Base-by-base conservation (phyloP, 495 filamentous ascomycete species). In the Aspergillus taichungensis region DNA sequence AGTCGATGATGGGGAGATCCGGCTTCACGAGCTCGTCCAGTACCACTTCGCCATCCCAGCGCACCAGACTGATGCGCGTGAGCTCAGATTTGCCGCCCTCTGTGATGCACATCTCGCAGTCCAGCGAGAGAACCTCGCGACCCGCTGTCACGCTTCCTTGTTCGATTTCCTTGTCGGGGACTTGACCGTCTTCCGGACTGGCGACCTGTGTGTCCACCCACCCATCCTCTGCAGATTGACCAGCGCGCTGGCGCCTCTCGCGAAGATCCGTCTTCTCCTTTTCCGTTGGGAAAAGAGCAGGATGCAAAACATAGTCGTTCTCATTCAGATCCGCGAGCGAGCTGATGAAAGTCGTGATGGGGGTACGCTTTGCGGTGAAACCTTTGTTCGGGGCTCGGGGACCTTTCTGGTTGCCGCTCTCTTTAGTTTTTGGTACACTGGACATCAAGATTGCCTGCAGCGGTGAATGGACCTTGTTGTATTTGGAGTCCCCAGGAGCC, bases 71-170 rank as follows among this genome's bases (percentile, higher is more conserved):
- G 60, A 97, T 83, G 28, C 92, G 79, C 0, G 92, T 91, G 37
- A 98, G 77, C 37, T 88, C 89, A 18, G 78, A 83, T 39, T 84
- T 76, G 7, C 76, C 77, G 13, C 76, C 78, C 49, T 83, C 83
- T 0, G 89, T 91, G 57, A 82, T 76, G 55, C 88, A 95, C 92
- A 98, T 98, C 60, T 98, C 92, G 60, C 92, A 98, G 54, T 98
- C 92, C 40, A 98, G 72, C 8, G 87, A 82, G 14, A 92, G 63
- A 6, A 97, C 68, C n/a, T 83, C 78, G 34, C 85, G 78, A 13
- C 90, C 94, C 9, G 78, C 87, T 2, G 89, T 92, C 43, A 95
- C 68, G 56, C 86, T 87, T 11, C 87, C 92, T 50, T 79, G 62
- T 61, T 92, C 73, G 34, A 94, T 82, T 40, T 90, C 78, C 5